Evolutionary conservation across 2,329 filamentous ascomycete species (phyloP), one percentile per base, ranked within the genome.

Genomic region (Chaetomium olivaceum): DNA sequence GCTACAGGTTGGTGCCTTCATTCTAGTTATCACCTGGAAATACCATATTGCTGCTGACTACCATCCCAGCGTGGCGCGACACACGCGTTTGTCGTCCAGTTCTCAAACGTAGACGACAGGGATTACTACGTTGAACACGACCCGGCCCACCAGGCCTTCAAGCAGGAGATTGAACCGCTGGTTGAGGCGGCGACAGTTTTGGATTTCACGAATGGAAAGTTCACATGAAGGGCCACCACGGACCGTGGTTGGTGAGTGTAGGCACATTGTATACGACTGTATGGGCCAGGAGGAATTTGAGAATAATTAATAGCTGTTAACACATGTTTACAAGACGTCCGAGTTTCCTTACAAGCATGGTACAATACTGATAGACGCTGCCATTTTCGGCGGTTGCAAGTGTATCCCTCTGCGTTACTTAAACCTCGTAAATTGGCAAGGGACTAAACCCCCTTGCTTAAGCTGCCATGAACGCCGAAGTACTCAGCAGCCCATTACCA

Each of bases 1-100:
- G 8, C 76, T 81, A 48, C 83, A 88, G 78, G 87, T 90, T 78
- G 65, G 77, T 70, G 25, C 33, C 9, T n/a, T 23, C 8, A 16
- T 57, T 16, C 16, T 36, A 6, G 0, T 7, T n/a, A n/a, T n/a
- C n/a, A n/a, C n/a, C n/a, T 2, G 36, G 31, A 5, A 4, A 1
- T 14, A 9, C 14, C n/a, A 16, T 7, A 2, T 25, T 11, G 16
- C 16, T 2, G 29, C 4, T 57, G n/a, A 57, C 39, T 29, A 54
- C 8, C n/a, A 1, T 2, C 31, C 1, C 58, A 81, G 79, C 71
- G 76, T 61, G 78, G 77, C 19, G 71, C 80, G n/a, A 78, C 76
- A 27, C 78, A 81, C 63, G 80, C 76, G 2, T 82, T 81, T 61
- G 74, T 80, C 14, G 70, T 79, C 19, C 74, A 78, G 56, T 82